A percentile compares a stretch with the other conserved stretches of the same genome.
These are phyloP conservation scores for Myrmaecium sp. DNA, from an alignment of 2,329 filamentous ascomycete genomes.

Conservation along the genomic window DNA sequence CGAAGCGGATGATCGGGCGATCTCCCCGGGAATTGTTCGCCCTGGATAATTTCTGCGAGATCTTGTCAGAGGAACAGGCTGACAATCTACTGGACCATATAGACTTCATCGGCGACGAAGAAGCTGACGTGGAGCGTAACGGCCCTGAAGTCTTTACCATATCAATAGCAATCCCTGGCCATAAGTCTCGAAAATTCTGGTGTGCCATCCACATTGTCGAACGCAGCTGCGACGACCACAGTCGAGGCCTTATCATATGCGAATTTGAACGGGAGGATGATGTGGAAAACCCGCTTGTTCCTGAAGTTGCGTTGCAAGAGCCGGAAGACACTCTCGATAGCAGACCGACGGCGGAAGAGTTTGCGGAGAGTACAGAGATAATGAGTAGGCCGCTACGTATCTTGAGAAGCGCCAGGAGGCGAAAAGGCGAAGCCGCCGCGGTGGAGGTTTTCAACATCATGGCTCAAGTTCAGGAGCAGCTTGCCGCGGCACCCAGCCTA, in stretches of 20 bases:
- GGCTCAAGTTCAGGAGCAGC: slow-evolving; percentile 78
- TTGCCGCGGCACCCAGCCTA: slow-evolving; percentile 53
- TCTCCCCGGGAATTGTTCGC: slow-evolving; percentile 59
- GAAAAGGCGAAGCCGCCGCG: slow-evolving; percentile 60
- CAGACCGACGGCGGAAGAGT: slow-evolving; percentile 57
- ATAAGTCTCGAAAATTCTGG: slow-evolving; percentile 55
- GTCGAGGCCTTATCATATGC: slow-evolving; percentile 58
- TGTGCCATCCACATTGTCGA: slow-evolving; percentile 69
- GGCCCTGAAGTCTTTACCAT: slow-evolving; percentile 78
- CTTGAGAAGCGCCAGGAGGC: slow-evolving; percentile 55
- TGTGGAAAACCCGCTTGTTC: slow-evolving; percentile 46
- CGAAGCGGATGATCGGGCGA: slow-evolving; percentile 56
- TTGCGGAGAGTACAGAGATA: slow-evolving; percentile 58
- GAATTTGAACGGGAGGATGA: slow-evolving; percentile 83
- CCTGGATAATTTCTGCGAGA: slow-evolving; percentile 62
- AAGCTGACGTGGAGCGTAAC: slow-evolving; percentile 54
- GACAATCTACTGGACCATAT: slow-evolving; percentile 75
- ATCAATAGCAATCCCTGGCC: slow-evolving; percentile 44
- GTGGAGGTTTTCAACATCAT: slow-evolving; percentile 89
- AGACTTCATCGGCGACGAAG: slow-evolving; percentile 74
- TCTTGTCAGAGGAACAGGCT: slow-evolving; percentile 66
- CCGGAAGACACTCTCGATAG: slow-evolving; percentile 60
- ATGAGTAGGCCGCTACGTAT: slow-evolving; percentile 63
- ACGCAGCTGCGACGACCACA: slow-evolving; percentile 45
- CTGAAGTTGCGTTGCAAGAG: no score